Evolutionary conservation across 192 early-diverging fungal genomes (phyloP).

Genomic region (Borealophlyctis nickersoniae): DNA sequence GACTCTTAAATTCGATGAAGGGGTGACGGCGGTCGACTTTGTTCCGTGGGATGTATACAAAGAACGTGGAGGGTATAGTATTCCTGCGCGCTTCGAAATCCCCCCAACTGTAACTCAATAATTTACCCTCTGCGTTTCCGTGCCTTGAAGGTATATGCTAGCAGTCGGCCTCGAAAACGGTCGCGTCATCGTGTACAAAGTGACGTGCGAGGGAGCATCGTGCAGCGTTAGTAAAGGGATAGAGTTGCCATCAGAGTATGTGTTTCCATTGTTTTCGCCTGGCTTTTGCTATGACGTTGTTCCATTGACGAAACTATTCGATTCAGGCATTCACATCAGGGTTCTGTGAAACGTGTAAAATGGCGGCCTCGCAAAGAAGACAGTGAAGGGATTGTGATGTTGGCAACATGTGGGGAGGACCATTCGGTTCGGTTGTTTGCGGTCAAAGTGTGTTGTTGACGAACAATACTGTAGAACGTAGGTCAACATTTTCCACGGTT

Average conservation of each 20-base stretch:
- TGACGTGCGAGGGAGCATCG: constrained; percentile 33
- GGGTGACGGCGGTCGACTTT: constrained; percentile 85
- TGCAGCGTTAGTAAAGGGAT: background rate
- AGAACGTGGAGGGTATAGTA: constrained; percentile 22
- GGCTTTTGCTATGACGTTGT: constrained; percentile 1
- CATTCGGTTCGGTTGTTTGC: constrained; percentile 69
- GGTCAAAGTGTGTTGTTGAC: too few relatives aligned
- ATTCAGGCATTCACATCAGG: constrained; percentile 31
- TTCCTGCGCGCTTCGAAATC: background rate
- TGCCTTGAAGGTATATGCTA: constrained; percentile 70
- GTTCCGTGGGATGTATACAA: constrained; percentile 41
- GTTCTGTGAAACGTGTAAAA: constrained; percentile 40
- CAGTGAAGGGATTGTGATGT: constrained; percentile 28
- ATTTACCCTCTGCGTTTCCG: constrained; percentile 19
- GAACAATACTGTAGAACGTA: too few relatives aligned
- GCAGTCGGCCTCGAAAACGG: constrained; percentile 86
- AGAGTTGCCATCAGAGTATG: background rate
- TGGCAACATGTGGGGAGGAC: constrained; percentile 73
- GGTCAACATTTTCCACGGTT: too few relatives aligned
- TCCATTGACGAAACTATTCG: constrained; percentile 45
- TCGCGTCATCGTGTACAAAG: constrained; percentile 51
- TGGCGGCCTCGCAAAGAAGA: constrained; percentile 55
- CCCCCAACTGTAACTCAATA: background rate
- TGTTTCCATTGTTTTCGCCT: background rate
- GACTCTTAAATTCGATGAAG: constrained; percentile 71